Evolutionary conservation across 2,329 filamentous ascomycete genomes (phyloP).

Genomic region (Sporothrix sp.): DNA sequence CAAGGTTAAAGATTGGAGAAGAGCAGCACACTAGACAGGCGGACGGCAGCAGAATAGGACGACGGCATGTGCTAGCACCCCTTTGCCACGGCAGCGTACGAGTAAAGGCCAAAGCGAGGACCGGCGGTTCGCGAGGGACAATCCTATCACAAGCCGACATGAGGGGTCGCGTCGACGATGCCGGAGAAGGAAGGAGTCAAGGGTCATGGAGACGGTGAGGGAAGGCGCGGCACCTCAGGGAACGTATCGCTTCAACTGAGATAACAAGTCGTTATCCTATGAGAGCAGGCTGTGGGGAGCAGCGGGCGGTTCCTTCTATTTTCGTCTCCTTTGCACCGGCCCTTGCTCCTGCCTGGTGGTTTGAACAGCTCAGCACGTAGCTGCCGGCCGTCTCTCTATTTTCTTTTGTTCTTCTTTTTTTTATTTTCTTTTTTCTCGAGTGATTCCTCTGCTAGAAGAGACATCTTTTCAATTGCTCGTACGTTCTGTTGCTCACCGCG

Average conservation of each 20-base stretch:
- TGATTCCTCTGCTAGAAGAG: neutral
- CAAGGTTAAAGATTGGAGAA: slow-evolving; percentile 7
- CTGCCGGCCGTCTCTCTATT: too few species aligned
- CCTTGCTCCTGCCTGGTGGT: neutral
- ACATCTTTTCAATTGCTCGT: neutral
- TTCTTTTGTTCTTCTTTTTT: neutral
- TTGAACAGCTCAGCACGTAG: neutral
- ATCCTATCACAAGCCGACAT: neutral
- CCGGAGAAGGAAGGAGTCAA: neutral
- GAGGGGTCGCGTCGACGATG: neutral
- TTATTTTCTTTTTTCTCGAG: neutral
- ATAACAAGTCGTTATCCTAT: slow-evolving; percentile 1
- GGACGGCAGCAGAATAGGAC: neutral
- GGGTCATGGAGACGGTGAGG: neutral
- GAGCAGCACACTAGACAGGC: slow-evolving; percentile 5
- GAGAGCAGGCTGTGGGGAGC: neutral
- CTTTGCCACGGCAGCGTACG: neutral
- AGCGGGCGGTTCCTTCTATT: neutral
- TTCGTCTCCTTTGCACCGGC: neutral
- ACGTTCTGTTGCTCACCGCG: neutral
- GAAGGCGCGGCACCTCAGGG: neutral
- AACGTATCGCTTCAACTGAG: neutral
- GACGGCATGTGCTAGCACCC: slow-evolving; percentile 1
- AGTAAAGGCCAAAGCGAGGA: neutral
- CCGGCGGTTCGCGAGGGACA: neutral